Base-by-base conservation (phyloP, 129 eudicot genomes). In the Scalesia atractyloides region DNA sequence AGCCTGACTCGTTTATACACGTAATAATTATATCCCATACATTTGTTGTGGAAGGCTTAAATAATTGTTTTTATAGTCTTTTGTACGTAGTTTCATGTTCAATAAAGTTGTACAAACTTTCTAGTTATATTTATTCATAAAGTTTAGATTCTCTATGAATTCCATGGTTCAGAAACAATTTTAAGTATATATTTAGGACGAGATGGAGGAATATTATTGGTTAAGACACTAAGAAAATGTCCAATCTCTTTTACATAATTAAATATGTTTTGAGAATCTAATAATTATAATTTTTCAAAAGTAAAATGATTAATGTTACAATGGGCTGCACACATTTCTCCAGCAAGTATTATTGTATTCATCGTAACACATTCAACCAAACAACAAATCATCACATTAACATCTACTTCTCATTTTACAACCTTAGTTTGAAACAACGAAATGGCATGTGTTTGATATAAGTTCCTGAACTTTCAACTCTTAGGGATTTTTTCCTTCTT, bases 161-260 rank as follows among this genome's bases (percentile, higher is more conserved):
- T 57, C 30, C 30, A 46, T 58, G 44, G 26, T 60, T 47, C 24
- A 57, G 34, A 57, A 66, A n/a, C 52, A 47, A 18, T 7, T 46
- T 30, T 36, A 24, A 48, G 51, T 48, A 13, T 48, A 13, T 76
- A 17, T 58, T 69, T 48, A 68, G 44, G 69, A 68, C 43, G 63
- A 67, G 26, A 34, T 57, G 53, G 63, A 47, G n/a, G 63, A 15
- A 37, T 22, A 68, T 76, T 47, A 68, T 68, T 68, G 69, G 80
- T 76, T 57, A 43, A n/a, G 63, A 68, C 80, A 46, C 39, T 58
- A 68, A 68, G 37, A 76, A 22, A 58, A 58, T 58, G 68, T 57
- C 74, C 62, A 68, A 68, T 76, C 68, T 68, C 75, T 58, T 57
- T 67, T 58, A 68, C 74, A 76, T 68, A 58, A 68, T 58, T 76